These are phyloP conservation scores for Chlorella sp. DNA, from an alignment of 139 green algal genomes.

Conservation along the genomic window DNA sequence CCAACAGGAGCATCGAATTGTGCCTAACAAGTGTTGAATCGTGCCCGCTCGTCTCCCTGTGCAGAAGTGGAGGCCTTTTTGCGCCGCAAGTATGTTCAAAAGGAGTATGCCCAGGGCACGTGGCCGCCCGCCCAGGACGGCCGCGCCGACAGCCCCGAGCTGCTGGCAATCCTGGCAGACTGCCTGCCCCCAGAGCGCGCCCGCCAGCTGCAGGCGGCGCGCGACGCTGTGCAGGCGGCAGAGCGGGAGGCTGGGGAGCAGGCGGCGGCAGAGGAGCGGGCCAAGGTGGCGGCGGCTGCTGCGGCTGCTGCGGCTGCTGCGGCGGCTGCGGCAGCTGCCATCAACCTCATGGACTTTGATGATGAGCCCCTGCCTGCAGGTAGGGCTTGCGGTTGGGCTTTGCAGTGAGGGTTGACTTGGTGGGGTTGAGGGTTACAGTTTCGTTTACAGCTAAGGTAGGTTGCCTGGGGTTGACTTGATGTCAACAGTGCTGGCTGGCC, in stretches of 20 bases:
- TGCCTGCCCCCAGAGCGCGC: neutral
- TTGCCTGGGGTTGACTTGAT: too few relatives aligned
- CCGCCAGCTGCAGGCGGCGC: neutral
- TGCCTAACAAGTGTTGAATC: too few relatives aligned
- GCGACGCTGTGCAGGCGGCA: neutral
- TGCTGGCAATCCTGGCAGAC: conserved; percentile 14
- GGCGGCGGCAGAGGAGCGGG: neutral
- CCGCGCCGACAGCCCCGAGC: neutral
- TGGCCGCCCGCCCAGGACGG: conserved; percentile 34
- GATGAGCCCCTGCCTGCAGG: neutral
- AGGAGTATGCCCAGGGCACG: conserved; percentile 3
- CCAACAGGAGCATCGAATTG: too few relatives aligned
- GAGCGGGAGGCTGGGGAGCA: neutral
- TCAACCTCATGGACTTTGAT: conserved; percentile 44
- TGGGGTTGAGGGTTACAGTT: neutral
- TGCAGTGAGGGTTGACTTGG: neutral
- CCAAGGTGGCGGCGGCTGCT: neutral
- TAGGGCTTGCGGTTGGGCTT: neutral
- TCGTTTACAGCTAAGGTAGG: too few relatives aligned
- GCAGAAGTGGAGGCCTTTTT: conserved; percentile 60
- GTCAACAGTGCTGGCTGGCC: too few relatives aligned
- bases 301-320: neutral
- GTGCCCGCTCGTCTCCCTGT: too few relatives aligned
- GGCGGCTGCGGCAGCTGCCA: neutral
- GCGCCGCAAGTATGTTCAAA: conserved; percentile 50